These are phyloP conservation scores for Populus nigra DNA, from an alignment of 345 rosid genomes.

Conservation along the genomic window DNA sequence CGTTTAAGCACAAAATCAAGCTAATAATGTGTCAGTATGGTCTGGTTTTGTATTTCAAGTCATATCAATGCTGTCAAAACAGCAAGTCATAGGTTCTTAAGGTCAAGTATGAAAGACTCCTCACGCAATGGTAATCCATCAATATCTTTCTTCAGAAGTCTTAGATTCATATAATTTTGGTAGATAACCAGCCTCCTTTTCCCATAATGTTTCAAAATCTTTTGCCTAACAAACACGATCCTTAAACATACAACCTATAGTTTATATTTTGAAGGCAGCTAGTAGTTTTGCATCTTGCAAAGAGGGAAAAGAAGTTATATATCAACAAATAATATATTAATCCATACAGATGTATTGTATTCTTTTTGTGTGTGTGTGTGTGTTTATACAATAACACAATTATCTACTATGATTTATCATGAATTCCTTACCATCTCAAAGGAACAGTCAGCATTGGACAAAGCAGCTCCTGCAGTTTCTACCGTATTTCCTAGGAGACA, in stretches of 20 bases:
- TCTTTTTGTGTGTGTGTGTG: not conserved
- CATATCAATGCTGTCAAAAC: not conserved
- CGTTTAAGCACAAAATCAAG: not conserved
- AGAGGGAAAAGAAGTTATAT: not conserved
- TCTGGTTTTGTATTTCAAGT: not conserved
- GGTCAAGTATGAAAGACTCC: not conserved
- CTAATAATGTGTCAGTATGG: not conserved
- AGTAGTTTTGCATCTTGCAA: not conserved
- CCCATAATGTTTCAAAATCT: not conserved
- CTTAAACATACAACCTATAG: not conserved
- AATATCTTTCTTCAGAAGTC: not conserved
- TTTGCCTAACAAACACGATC: not conserved
- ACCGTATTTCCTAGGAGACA: constrained; percentile 86
- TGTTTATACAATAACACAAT: not conserved
- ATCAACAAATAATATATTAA: not conserved
- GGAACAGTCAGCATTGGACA: constrained; percentile 74
- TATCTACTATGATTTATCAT: not conserved
- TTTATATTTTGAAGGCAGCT: not conserved
- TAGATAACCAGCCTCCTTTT: not conserved
- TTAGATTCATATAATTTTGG: not conserved
- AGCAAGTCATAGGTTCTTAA: not conserved
- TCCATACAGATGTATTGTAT: not conserved
- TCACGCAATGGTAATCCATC: not conserved
- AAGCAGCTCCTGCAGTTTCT: constrained; percentile 76
- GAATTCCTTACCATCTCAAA: constrained; percentile 63